Evolutionary conservation across 257 asterid genomes (phyloP), one percentile per base, ranked within the genome.

Genomic region (Mitragyna speciosa): DNA sequence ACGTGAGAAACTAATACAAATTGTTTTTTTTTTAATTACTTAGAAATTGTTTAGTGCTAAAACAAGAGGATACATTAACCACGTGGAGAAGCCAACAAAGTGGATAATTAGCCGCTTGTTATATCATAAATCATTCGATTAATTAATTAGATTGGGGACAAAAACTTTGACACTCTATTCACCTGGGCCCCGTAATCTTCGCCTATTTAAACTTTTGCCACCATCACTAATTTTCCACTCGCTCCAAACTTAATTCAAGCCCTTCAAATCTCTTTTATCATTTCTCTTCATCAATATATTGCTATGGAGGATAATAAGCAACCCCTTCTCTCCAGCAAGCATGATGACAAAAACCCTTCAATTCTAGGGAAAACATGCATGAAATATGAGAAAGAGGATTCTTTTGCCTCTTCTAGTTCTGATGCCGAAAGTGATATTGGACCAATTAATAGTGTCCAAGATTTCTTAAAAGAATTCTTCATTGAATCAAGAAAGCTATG

Each of bases 401-500:
- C 30, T 24, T 59, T 2, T 6, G 1, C 30, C 14, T n/a, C 31
- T 22, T 59, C 31, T 2, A 24, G 2, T 4, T 63, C 68, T 26
- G 11, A n/a, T 9, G 17, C 16, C 26, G 63, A 72, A 48, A 71
- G 47, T 22, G 89, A 80, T 43, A 77, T 82, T 22, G 68, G 49
- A 16, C 86, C 81, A 1, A 81, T 83, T 20, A 72, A 74, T 59
- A 87, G 87, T 20, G 1, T 52, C 26, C 30, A 43, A 1, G 89
- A 82, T 5, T 84, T 85, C 24, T 81, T 39, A 1, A 75, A 68
- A 80, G 89, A 87, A 48, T 86, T 88, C 78, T 16, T 28, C 5
- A 43, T 33, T 0, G 97, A 92, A 69, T 84, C 89, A 2, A 85
- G 79, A 64, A 88, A 85, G 47, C 64, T 92, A 11, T 92, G 92